Evolutionary conservation across 768 basidiomycete species (phyloP), one percentile per base, ranked within the genome.

Genomic region (Guyanaporus albipodus): DNA sequence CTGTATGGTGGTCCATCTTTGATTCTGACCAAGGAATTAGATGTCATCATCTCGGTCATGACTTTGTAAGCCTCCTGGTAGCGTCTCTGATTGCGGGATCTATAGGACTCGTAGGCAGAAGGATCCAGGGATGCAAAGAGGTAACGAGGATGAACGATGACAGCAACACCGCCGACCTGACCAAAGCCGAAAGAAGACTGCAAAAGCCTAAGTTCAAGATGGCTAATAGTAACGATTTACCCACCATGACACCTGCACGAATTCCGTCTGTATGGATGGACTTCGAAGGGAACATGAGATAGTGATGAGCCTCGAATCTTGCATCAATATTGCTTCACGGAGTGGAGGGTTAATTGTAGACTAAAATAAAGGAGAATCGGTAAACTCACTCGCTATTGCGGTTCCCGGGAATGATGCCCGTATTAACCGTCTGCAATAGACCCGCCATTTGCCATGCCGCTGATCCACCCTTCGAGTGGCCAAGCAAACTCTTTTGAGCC

Each of bases 391-490:
- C 93, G 74, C 87, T 89, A 66, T 95, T 97, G 55, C 91, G 82
- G 67, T 98, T 98, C 33, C 93, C 94, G 7, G 96, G 94, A 53
- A 99, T 76, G 53, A 95, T 78, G 42, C 94, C 96, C 36, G 83
- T 82, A 53, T 74, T 76, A 51, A 99, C 77, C 10, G 83, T 82
- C 66, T 99, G 93, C 44, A 92, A 69, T 45, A 98, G 75, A 56
- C 96, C 96, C 58, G 83, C 85, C 77, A 96, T 81, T 70, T 93
- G 91, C 95, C 93, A 97, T 2, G 93, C 89, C 44, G 95, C 95
- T n/a, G 96, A 91, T 50, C 95, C 96, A 67, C 96, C 96, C 76
- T 99, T 99, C 10, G 95, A 85, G 64, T 99, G 95, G 50, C 96
- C 96, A 24, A 95, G 86, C 40, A 99, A 76, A 66, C 87, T 91